Percentiles rank a stretch among this genome's conserved stretches.
Conservation (phyloP, 2,329 filamentous ascomycete species). For the Trichoderma pleuroti region DNA sequence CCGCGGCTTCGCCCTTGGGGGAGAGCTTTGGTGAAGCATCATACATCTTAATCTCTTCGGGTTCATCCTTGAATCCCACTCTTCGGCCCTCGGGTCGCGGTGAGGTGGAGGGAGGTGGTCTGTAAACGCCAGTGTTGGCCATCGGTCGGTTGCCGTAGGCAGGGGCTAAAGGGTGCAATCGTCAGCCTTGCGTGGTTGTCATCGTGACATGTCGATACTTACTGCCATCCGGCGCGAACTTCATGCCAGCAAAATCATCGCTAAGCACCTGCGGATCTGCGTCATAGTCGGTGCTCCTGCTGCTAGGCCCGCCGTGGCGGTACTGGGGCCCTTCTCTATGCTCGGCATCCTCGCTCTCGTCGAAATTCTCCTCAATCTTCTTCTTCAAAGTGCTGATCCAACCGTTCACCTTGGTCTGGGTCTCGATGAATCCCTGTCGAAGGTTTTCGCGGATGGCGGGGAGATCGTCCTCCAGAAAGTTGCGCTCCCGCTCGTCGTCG, state of each 20-base stretch:
- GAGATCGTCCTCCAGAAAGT: conserved; percentile 93
- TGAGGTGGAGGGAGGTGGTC: conserved; percentile 55
- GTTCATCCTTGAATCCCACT: conserved; percentile 57
- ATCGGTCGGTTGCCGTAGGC: conserved; percentile 52
- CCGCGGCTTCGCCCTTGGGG: conserved; percentile 47
- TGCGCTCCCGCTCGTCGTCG: conserved; percentile 62
- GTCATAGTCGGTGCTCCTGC: conserved; percentile 88
- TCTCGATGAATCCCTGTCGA: conserved; percentile 90
- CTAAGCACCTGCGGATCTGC: conserved; percentile 86
- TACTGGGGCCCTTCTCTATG: conserved; percentile 31
- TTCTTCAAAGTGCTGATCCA: conserved; percentile 94
- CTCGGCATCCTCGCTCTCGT: conserved; percentile 57
- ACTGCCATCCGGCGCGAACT: conserved; percentile 61
- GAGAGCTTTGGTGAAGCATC: conserved; percentile 57
- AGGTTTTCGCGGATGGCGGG: conserved; percentile 91
- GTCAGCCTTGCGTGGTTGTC: background rate
- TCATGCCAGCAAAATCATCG: conserved; percentile 79
- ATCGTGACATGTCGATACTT: conserved; percentile 32
- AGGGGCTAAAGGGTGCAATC: conserved; percentile 29
- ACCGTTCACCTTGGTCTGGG: conserved; percentile 85
- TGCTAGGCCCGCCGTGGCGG: conserved; percentile 57
- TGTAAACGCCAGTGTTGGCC: conserved; percentile 78
- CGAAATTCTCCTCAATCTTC: conserved; percentile 84
- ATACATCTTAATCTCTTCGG: conserved; percentile 79
- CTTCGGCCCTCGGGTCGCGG: conserved; percentile 50